These are phyloP conservation scores for Tricholoma sp. DNA, from an alignment of 768 basidiomycete genomes.

Conservation along the genomic window DNA sequence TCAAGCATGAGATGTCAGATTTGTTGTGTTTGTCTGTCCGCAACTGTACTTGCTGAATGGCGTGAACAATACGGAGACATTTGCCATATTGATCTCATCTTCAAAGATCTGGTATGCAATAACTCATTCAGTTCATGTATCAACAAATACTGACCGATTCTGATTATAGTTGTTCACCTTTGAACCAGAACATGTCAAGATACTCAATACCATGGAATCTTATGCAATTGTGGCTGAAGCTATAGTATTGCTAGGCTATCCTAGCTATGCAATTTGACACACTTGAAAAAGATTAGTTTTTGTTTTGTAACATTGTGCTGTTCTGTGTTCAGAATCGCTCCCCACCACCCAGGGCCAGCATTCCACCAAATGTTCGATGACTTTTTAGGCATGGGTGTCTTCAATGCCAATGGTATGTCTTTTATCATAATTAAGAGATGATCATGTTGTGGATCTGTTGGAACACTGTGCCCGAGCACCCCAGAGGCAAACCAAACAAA, in stretches of 20 bases:
- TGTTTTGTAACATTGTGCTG: neutral
- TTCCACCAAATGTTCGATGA: neutral
- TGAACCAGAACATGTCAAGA: slow-evolving; percentile 33
- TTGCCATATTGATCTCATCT: slow-evolving; percentile 21
- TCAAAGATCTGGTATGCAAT: slow-evolving; percentile 24
- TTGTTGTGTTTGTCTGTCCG: too few relatives aligned
- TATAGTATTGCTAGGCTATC: neutral
- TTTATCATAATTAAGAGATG: too few relatives aligned
- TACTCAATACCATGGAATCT: neutral
- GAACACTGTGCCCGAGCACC: too few relatives aligned
- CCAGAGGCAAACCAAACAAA: too few relatives aligned
- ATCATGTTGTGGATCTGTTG: too few relatives aligned
- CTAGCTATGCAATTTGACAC: neutral
- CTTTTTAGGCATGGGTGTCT: neutral
- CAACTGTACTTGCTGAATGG: slow-evolving; percentile 18
- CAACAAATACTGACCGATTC: neutral
- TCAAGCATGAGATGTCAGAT: too few relatives aligned
- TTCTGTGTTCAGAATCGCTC: neutral
- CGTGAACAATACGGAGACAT: slow-evolving; percentile 19
- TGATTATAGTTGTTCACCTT: slow-evolving; percentile 30
- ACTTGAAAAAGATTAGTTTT: neutral
- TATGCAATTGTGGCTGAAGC: neutral
- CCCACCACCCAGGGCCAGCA: neutral
- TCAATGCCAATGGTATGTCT: neutral
- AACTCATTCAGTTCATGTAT: neutral